These are phyloP conservation scores for Beauveria rudraprayagi DNA, from an alignment of 2,329 filamentous ascomycete species.

Conservation along the genomic window DNA sequence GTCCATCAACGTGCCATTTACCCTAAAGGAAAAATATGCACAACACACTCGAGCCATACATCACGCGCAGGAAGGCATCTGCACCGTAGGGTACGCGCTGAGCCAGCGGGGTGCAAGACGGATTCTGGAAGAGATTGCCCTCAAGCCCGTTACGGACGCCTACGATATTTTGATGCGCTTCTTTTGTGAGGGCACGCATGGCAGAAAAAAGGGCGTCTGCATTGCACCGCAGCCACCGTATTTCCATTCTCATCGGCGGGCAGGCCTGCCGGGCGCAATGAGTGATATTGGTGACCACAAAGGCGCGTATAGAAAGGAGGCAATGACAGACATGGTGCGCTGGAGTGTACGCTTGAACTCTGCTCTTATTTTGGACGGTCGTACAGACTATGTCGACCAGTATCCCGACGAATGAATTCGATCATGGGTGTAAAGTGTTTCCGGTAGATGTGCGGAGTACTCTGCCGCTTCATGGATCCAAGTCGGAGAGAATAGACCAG, in stretches of 20 bases:
- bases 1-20: slow-evolving; percentile 28
- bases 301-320: slow-evolving; percentile 21
- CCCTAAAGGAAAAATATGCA: slow-evolving; percentile 25
- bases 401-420: neutral
- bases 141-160: slow-evolving; percentile 31
- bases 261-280: slow-evolving; percentile 24
- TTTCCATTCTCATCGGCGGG: slow-evolving; percentile 37
- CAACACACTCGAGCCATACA: slow-evolving; percentile 37
- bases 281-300: slow-evolving; percentile 31
- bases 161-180: slow-evolving; percentile 39
- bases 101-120: slow-evolving; percentile 34
- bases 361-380: slow-evolving; percentile 27
- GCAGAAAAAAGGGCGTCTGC: slow-evolving; percentile 29
- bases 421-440: neutral
- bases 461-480: too few species aligned
- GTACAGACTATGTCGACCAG: slow-evolving; percentile 21
- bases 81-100: slow-evolving; percentile 37
- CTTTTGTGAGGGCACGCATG: slow-evolving; percentile 34
- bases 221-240: slow-evolving; percentile 34
- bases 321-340: slow-evolving; percentile 27
- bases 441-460: too few species aligned
- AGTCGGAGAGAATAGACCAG: too few species aligned
- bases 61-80: slow-evolving; percentile 30
- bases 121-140: slow-evolving; percentile 34
- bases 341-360: slow-evolving; percentile 35